Evolutionary conservation across 1,139 yeast genomes (phyloP), one percentile per base, ranked within the genome.

Genomic region (Suhomyces panamericanus): DNA sequence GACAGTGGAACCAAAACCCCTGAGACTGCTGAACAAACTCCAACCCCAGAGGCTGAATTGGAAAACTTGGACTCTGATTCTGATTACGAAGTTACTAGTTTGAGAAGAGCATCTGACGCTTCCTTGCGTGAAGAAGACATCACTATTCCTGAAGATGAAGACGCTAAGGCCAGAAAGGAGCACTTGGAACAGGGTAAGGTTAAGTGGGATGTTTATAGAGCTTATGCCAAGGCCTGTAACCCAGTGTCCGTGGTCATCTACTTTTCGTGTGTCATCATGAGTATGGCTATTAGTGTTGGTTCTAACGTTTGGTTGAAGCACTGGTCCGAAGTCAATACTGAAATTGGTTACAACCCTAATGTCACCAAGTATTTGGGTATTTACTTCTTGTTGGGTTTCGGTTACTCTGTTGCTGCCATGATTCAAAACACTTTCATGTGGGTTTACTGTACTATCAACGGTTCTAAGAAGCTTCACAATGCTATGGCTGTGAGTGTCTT

Each of bases 181-280:
- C 91, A 83, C 53, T 78, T 86, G 50, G 96, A 93, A 67, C 95
- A 89, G 64, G 99, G 99, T 50, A 83, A 89, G 60, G 99, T 93
- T 43, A 87, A 88, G 60, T 88, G 96, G 96, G 75, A 78, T 32
- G 91, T 95, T 35, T 93, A 93, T 64, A 57, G 68, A 49, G 88
- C 81, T 51, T 93, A 95, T 60, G 96, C 95, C 20, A 80, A 77
- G 54, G 96, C 98, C 0, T 90, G 97, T 70, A 88, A 89, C 52
- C 79, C 87, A n/a, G 65, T 61, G 41, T 82, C 81, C 52, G 96
- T 91, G 14, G 32, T 71, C 0, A 54, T 83, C 3, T 83, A 84
- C 59, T 59, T 88, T 46, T 49, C 66, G 35, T 72, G 77, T 49
- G 73, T 82, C 36, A 58, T 85, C 16, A 44, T 66, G 13, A 76